Conservation (phyloP, 129 eudicot species). For the Arctium lappa region DNA sequence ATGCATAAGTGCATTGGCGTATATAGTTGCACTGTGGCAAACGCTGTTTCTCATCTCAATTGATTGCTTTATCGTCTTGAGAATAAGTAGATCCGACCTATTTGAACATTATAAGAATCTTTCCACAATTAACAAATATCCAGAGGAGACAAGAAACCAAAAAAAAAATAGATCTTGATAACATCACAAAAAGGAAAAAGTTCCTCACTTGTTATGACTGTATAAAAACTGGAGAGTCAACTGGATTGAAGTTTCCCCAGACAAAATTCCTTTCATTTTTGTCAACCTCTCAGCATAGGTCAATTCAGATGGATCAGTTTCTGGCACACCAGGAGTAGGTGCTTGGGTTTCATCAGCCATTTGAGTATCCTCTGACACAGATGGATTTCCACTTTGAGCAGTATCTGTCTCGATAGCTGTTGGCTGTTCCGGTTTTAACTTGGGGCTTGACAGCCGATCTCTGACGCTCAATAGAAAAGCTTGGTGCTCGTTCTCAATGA, state of each 20-base stretch:
- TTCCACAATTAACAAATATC: neutral
- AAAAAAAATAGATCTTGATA: neutral
- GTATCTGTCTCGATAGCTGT: slow-evolving; percentile 51
- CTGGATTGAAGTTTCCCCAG: slow-evolving; percentile 97
- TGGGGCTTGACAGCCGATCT: slow-evolving; percentile 62
- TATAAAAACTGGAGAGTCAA: slow-evolving; percentile 83
- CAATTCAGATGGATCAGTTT: slow-evolving; percentile 61
- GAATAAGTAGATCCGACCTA: slow-evolving; percentile 96
- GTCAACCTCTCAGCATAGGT: slow-evolving; percentile 76
- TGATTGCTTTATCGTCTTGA: slow-evolving; percentile 93
- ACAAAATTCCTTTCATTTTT: slow-evolving; percentile 75
- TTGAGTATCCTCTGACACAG: slow-evolving; percentile 64
- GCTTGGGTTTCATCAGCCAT: slow-evolving; percentile 73
- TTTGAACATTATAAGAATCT: neutral
- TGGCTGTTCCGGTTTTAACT: slow-evolving; percentile 45
- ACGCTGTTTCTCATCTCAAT: slow-evolving; percentile 99
- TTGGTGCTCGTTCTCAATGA: slow-evolving; percentile 92
- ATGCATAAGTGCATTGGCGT: slow-evolving; percentile 97
- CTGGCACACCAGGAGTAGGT: slow-evolving; percentile 28
- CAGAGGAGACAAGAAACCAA: neutral
- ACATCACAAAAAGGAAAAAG: slow-evolving; percentile 1
- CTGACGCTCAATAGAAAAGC: slow-evolving; percentile 92
- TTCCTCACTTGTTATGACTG: slow-evolving; percentile 92
- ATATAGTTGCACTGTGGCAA: slow-evolving; percentile 97
- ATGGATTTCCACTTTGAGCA: slow-evolving; percentile 32